phyloP scores from a whole-genome alignment of 306 rosid species.

The Aeschynomene evenia region DNA sequence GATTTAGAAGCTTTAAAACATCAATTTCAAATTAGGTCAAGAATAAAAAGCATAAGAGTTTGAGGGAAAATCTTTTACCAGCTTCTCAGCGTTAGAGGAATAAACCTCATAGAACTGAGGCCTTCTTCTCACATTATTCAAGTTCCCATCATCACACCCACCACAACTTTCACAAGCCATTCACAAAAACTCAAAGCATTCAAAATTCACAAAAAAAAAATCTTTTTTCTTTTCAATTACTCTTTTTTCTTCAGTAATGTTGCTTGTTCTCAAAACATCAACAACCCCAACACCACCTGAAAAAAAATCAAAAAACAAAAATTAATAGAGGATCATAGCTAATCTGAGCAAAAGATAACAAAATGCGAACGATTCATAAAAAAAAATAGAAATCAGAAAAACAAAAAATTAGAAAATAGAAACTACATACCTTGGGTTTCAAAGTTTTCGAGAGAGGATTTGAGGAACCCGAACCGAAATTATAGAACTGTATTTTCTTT shows the following conservation, averaged over 20 bases:
- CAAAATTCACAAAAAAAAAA: conserved; percentile 6
- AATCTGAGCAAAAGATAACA: neutral
- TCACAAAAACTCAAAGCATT: neutral
- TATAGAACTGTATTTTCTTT: neutral
- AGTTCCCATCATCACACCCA: conserved; percentile 39
- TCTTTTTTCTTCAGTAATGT: neutral
- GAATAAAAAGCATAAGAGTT: neutral
- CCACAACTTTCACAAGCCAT: conserved; percentile 48
- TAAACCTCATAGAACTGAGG: conserved; percentile 74
- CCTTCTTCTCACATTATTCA: conserved; percentile 51
- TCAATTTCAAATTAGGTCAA: conserved; percentile 13
- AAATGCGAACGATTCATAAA: neutral
- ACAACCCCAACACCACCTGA: neutral
- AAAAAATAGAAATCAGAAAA: neutral
- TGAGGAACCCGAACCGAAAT: neutral
- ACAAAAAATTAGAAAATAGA: neutral
- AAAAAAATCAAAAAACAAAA: neutral
- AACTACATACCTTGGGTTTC: neutral
- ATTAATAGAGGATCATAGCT: neutral
- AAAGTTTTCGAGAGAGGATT: neutral
- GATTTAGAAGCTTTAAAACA: neutral
- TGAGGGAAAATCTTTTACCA: conserved; percentile 46
- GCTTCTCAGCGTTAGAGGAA: conserved; percentile 61
- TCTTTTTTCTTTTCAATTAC: neutral
- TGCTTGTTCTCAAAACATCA: neutral